Percentiles rank a stretch among this genome's conserved stretches.
phyloP scores from a whole-genome alignment of 805 yeast genomes.

The Wickerhamiella cacticola region DNA sequence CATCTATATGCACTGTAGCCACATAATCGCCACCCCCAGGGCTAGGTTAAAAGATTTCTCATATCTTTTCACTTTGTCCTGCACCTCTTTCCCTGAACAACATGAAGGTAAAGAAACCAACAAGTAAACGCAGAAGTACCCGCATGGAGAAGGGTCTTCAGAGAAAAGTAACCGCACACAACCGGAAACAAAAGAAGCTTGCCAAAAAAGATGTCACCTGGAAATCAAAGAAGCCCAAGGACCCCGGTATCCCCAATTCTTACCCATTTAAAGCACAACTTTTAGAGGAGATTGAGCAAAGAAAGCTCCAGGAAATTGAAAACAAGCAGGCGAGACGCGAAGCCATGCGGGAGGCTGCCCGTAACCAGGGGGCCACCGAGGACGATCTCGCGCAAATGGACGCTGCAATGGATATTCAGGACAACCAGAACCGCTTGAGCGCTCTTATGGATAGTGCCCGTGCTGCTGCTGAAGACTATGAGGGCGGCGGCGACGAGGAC shows the following conservation, averaged over 20 bases:
- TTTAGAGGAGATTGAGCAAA: slow-evolving; percentile 41
- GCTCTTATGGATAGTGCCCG: slow-evolving; percentile 88
- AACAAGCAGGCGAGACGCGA: slow-evolving; percentile 31
- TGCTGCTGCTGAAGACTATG: slow-evolving; percentile 67
- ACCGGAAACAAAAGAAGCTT: slow-evolving; percentile 67
- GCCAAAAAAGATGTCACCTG: slow-evolving; percentile 89
- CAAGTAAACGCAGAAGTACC: slow-evolving; percentile 66
- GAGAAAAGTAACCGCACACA: slow-evolving; percentile 88
- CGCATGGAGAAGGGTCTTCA: slow-evolving; percentile 93
- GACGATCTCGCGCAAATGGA: slow-evolving; percentile 32
- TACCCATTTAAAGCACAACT: slow-evolving; percentile 90
- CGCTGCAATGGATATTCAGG: slow-evolving; percentile 28
- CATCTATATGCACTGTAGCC: too few species aligned
- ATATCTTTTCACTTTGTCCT: slow-evolving; percentile 3
- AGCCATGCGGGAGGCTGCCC: slow-evolving; percentile 28
- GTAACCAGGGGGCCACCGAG: slow-evolving; percentile 31
- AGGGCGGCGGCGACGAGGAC: slow-evolving; percentile 35
- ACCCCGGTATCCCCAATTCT: slow-evolving; percentile 87
- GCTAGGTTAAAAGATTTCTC: slow-evolving; percentile 5
- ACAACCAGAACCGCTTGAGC: slow-evolving; percentile 47
- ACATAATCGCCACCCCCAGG: too few species aligned
- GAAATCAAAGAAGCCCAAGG: slow-evolving; percentile 74
- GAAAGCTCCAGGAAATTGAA: slow-evolving; percentile 36
- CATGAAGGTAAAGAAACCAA: slow-evolving; percentile 26
- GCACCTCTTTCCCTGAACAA: not conserved